A percentile compares a stretch with the other conserved stretches of the same genome.
Conservation (phyloP, 768 basidiomycete genomes). For the Phaeotremella skinneri region DNA sequence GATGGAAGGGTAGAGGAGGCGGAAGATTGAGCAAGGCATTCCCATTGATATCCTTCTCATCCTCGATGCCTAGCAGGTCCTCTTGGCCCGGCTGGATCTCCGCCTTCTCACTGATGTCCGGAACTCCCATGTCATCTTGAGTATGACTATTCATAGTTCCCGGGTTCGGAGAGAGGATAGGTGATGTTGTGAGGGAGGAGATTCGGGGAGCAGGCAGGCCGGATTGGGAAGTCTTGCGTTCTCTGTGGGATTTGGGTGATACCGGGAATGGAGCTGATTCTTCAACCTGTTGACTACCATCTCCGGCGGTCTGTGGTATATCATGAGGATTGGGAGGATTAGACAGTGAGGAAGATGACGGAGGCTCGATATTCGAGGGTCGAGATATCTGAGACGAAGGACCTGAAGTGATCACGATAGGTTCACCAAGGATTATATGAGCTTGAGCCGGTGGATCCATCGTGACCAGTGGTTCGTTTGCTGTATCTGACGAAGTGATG, state of each 20-base stretch:
- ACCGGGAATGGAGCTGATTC: not conserved
- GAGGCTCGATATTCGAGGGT: too few species aligned
- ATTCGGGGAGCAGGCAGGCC: not conserved
- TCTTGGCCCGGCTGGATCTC: not conserved
- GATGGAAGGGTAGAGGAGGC: slow-evolving; percentile 33
- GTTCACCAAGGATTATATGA: too few species aligned
- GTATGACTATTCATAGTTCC: not conserved
- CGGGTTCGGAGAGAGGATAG: not conserved
- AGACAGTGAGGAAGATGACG: too few species aligned
- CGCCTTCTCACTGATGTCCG: not conserved
- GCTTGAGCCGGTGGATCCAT: too few species aligned
- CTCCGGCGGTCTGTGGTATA: too few species aligned
- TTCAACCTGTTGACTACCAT: too few species aligned
- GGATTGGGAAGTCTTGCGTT: not conserved
- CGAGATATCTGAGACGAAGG: too few species aligned
- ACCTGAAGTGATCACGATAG: too few species aligned
- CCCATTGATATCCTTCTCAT: not conserved
- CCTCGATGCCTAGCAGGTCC: not conserved
- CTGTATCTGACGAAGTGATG: too few species aligned
- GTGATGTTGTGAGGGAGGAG: not conserved
- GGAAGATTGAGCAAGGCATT: slow-evolving; percentile 36
- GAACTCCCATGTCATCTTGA: not conserved
- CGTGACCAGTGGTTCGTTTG: too few species aligned
- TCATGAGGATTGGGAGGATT: too few species aligned
- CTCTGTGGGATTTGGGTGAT: not conserved